Base-by-base conservation (phyloP, 805 yeast genomes). In the Metschnikowia baotianmanensis region DNA sequence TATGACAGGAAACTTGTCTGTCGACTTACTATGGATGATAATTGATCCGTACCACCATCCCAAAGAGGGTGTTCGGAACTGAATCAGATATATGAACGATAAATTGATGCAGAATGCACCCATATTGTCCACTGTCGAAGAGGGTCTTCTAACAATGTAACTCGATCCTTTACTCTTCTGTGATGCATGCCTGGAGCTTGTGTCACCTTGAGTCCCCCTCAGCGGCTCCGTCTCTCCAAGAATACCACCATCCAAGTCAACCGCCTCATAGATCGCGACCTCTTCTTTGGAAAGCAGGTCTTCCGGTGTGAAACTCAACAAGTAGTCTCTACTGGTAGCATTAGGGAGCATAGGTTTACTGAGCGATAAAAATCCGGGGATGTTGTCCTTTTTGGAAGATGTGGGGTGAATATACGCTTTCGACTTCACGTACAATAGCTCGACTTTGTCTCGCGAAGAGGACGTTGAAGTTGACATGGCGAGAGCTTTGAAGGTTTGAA, bases 31-130 rank as follows among this genome's bases (percentile, higher is more conserved):
- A 60, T 87, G 83, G 21, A 93, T 61, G 2, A 88, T 68, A 12
- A 91, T 66, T 0, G 96, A 86, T 0, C 99, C 99, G 63, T 77
- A 79, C 96, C 97, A 91, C 80, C 89, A 82, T 2, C 90, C 95
- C 12, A 79, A 67, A 2, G 89, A 80, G 5, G 96, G 97, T 2
- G 82, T 82, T 39, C 97, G 73, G 10, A 83, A 76, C 59, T 90
- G 96, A 29, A 93, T 71, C 19, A 96, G 85, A 59, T 80, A 91
- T 5, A 91, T 57, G 44, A 73, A 74, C 26, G 76, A 57, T 21
- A 86, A 58, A 13, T 80, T 74, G 16, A 83, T 58, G 3, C 83
- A 76, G 63, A 89, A 89, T 5, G 90, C 80, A 62, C 38, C 38
- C 17, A 27, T 25, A 4, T 37, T 33, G 13, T 30, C 35, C 2